Base-by-base conservation (phyloP, 106 monocot genomes). In the Hemerocallis citrina region DNA sequence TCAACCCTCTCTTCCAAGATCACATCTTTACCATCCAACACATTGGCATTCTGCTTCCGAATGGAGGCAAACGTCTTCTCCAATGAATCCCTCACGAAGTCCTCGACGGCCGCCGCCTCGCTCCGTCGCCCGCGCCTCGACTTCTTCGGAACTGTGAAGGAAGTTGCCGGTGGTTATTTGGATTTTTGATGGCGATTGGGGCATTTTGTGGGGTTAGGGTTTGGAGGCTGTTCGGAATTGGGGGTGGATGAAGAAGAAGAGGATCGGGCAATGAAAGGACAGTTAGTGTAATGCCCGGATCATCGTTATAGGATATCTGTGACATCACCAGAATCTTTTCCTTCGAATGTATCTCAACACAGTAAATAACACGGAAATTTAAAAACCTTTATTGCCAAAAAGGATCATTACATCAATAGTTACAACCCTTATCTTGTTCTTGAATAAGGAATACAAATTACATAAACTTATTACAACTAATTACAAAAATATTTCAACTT, bases 21-120 rank as follows among this genome's bases (percentile, higher is more conserved):
- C 24, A 72, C 74, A 12, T 48, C 70, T 43, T 83, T 86, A 13
- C 75, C 77, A 8, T 85, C 80, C 13, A 83, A 45, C 1, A 85
- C 59, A 52, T 66, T 81, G 0, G 77, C 31, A 55, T 67, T 71
- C 61, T 90, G 55, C 73, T 65, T 36, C 42, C 79, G 66, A 12
- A 96, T 91, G 31, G 76, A 68, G 16, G 74, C 49, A 62, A 96
- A 84, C 15, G 84, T 79, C 32, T 74, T 68, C 61, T 87, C 84
- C 8, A 96, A 72, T 34, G 74, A 84, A 37, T 61, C 69, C 21
- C 91, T 76, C 25, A 96, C 74, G 62, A 84, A 77, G 70, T 96
- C 96, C 77, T 96, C 87, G 64, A 90, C 84, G 13, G 81, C 81
- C 39, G 72, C 74, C 47, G 96, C 87, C 77, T 96, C 96, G 73